These are phyloP conservation scores for Chlamydomonas incerta DNA, from an alignment of 139 green algal genomes.

Conservation along the genomic window DNA sequence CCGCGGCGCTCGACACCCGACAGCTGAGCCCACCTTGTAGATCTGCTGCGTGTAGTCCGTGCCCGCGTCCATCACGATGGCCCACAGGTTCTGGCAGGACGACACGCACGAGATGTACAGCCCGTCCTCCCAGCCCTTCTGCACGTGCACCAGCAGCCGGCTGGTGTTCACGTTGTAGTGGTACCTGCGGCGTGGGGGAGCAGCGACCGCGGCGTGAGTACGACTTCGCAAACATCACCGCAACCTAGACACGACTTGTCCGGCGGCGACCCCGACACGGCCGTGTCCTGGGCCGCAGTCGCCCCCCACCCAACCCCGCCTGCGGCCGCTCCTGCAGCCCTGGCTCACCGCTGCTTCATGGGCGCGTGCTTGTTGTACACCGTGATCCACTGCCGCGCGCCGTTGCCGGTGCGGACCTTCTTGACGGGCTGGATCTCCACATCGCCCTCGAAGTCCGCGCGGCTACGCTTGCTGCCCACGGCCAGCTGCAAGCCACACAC, in stretches of 20 bases:
- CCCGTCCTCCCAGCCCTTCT: slow-evolving; percentile 76
- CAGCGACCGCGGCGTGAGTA: no score
- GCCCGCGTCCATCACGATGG: slow-evolving; percentile 85
- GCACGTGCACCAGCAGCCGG: slow-evolving; percentile 89
- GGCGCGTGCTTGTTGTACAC: slow-evolving; percentile 98
- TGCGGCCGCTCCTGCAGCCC: no score
- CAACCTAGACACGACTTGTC: no score
- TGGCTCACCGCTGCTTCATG: slow-evolving; percentile 96
- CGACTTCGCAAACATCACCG: no score
- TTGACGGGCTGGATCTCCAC: slow-evolving; percentile 86
- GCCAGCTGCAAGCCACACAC: slow-evolving; percentile 3
- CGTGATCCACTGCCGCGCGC: slow-evolving; percentile 99
- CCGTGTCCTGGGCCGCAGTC: no score
- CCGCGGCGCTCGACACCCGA: no score
- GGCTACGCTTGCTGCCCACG: slow-evolving; percentile 95
- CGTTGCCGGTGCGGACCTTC: slow-evolving; percentile 92
- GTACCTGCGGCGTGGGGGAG: slow-evolving; percentile 72
- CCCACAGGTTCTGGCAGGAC: slow-evolving; percentile 97
- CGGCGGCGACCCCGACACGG: no score
- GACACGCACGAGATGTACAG: slow-evolving; percentile 95
- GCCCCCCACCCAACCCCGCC: no score
- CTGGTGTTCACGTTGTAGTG: slow-evolving; percentile 99
- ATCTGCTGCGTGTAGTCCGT: slow-evolving; percentile 99
- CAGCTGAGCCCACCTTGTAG: slow-evolving; percentile 99
- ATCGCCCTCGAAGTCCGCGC: slow-evolving; percentile 63